These are phyloP conservation scores for Lactarius hatsudake DNA, from an alignment of 768 basidiomycete species.

Conservation along the genomic window DNA sequence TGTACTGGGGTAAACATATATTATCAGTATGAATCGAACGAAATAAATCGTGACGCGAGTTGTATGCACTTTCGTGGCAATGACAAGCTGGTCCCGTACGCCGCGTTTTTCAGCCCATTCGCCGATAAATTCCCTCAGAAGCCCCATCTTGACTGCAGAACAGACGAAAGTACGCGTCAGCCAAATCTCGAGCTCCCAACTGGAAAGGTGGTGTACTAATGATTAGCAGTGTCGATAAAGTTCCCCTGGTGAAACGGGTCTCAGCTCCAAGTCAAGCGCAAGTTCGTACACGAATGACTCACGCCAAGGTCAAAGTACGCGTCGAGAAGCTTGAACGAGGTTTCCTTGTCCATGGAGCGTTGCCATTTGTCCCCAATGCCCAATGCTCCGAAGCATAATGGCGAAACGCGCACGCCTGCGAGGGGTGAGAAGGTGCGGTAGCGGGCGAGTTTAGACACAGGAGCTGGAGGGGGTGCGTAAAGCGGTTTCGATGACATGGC, in stretches of 20 bases:
- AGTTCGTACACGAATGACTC: not conserved
- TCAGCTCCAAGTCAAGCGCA: not conserved
- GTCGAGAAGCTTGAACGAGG: constrained; percentile 44
- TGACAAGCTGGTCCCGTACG: constrained; percentile 39
- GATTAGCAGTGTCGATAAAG: constrained; percentile 39
- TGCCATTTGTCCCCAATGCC: constrained; percentile 41
- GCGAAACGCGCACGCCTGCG: constrained; percentile 40
- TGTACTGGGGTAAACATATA: constrained; percentile 28
- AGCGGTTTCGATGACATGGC: not conserved
- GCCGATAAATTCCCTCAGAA: constrained; percentile 39
- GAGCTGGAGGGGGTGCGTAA: constrained; percentile 19
- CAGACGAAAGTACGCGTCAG: not conserved
- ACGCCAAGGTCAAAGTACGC: constrained; percentile 44
- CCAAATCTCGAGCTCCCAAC: not conserved
- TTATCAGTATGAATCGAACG: not conserved
- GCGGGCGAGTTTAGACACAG: constrained; percentile 31
- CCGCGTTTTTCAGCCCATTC: constrained; percentile 39
- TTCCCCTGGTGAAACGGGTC: constrained; percentile 27
- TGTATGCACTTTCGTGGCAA: constrained; percentile 30
- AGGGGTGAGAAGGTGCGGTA: constrained; percentile 36
- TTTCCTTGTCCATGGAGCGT: constrained; percentile 41
- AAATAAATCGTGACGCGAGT: not conserved
- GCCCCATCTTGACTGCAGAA: constrained; percentile 28
- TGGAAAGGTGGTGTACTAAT: constrained; percentile 39
- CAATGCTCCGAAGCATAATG: constrained; percentile 39